Conservation (phyloP, 2,329 filamentous ascomycete genomes). For the Cladosporium austrohemisphaericum region DNA sequence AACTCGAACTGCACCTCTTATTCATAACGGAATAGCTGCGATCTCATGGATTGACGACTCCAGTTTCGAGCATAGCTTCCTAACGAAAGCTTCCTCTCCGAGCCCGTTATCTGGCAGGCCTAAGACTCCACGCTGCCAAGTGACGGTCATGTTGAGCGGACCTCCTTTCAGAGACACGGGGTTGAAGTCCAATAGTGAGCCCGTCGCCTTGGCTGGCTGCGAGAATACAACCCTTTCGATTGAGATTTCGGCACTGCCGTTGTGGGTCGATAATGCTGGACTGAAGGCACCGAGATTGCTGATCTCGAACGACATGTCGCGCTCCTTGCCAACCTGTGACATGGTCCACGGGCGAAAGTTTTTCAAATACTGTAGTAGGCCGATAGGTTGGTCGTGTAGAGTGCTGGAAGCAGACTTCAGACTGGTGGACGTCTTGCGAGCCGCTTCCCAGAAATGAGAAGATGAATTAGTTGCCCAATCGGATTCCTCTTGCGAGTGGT, state of each 20-base stretch:
- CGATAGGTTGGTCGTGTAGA: slow-evolving; percentile 41
- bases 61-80: not conserved
- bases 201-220: slow-evolving; percentile 41
- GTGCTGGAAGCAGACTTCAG: slow-evolving; percentile 34
- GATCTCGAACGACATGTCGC: slow-evolving; percentile 44
- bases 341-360: slow-evolving; percentile 40
- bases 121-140: slow-evolving; percentile 44
- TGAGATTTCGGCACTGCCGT: slow-evolving; percentile 2
- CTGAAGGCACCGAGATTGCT: slow-evolving; percentile 45
- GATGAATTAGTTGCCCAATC: not conserved
- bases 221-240: slow-evolving; percentile 42
- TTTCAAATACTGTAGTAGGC: slow-evolving; percentile 41
- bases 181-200: slow-evolving; percentile 41
- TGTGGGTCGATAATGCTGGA: not conserved
- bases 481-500: not conserved
- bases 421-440: slow-evolving; percentile 30
- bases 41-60: not conserved
- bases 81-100: not conserved
- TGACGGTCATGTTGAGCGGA: slow-evolving; percentile 38
- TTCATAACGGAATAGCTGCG: not conserved
- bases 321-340: slow-evolving; percentile 36
- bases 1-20: no score
- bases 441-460: slow-evolving; percentile 32
- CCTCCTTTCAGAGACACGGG: slow-evolving; percentile 40
- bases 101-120: slow-evolving; percentile 30